Base-by-base conservation (phyloP, 192 early-diverging fungal species). In the Coemansia sp. region DNA sequence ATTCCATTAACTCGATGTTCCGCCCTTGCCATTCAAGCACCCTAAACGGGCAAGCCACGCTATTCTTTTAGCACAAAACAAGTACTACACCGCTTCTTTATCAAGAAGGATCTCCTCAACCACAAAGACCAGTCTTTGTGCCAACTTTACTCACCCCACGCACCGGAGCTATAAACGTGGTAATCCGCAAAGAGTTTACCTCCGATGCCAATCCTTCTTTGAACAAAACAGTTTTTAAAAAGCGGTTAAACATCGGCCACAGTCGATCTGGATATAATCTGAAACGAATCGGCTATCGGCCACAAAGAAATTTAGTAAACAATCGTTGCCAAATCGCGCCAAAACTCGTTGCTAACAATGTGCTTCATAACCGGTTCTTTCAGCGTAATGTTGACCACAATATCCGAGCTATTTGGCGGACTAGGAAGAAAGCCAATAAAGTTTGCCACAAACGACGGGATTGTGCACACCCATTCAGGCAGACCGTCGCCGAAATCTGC, bases 361-460 rank as follows among this genome's bases (percentile, higher is more conserved):
- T 71, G 61, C 32, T 65, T 61, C 71, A 80, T 70, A 2, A 74
- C 77, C 8, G 45, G 56, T 4, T 56, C 54, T 48, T 70, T 73
- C 53, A 80, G 63, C 20, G 62, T 74, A 12, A 80, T 70, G 29
- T 80, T 80, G 67, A 73, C 71, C 13, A 64, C 51, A 50, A 74
- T 67, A 11, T 80, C 68, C 7, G 64, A 62, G 64, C 77, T 69
- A 0, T 56, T 39, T 22, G 75, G 66, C 23, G 76, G 77, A 62
- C 71, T 65, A 9, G 77, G 77, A 68, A 80, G 41, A n/a, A 80
- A 53, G 26, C 67, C 77, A 1, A 74, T 62, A 80, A 80, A 74
- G 66, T 80, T 74, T 22, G 72, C 77, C 0, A 68, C 68, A 66
- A 80, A 80, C 41, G 71, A 68, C 1, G 77, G 77, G 5, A 74